Conservation (phyloP, 139 green algal species). For the Coelastrella sp. region DNA sequence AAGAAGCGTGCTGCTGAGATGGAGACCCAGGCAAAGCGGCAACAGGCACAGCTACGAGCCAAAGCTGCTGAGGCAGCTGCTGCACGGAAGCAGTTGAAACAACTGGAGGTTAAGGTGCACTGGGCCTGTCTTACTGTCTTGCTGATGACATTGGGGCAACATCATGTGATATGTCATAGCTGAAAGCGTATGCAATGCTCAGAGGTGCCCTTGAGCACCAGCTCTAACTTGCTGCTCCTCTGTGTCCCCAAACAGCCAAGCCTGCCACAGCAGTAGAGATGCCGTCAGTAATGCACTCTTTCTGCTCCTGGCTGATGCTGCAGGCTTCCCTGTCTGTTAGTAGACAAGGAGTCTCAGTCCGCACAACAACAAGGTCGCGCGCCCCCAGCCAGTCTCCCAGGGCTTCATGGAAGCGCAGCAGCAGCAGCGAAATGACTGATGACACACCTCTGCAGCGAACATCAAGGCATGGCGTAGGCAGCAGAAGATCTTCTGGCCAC, state of each 20-base stretch:
- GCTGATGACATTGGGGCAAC: too few species aligned
- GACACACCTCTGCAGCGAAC: not conserved
- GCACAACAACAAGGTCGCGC: not conserved
- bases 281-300: too few species aligned
- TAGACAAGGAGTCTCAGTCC: not conserved
- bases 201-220: too few species aligned
- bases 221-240: too few species aligned
- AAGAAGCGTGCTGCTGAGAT: slow-evolving; percentile 8
- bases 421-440: not conserved
- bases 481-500: not conserved
- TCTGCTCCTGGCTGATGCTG: too few species aligned
- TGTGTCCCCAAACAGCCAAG: too few species aligned
- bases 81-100: not conserved
- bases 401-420: not conserved
- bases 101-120: not conserved
- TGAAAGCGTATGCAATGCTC: too few species aligned
- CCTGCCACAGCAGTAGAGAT: too few species aligned
- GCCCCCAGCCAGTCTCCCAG: not conserved
- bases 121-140: too few species aligned
- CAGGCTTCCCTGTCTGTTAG: not conserved
- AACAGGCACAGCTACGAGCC: not conserved
- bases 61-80: not conserved
- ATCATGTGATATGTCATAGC: too few species aligned
- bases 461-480: not conserved
- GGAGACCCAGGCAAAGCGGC: slow-evolving; percentile 10